Conservation (phyloP, 257 asterid species). For the Misopates orontium region DNA sequence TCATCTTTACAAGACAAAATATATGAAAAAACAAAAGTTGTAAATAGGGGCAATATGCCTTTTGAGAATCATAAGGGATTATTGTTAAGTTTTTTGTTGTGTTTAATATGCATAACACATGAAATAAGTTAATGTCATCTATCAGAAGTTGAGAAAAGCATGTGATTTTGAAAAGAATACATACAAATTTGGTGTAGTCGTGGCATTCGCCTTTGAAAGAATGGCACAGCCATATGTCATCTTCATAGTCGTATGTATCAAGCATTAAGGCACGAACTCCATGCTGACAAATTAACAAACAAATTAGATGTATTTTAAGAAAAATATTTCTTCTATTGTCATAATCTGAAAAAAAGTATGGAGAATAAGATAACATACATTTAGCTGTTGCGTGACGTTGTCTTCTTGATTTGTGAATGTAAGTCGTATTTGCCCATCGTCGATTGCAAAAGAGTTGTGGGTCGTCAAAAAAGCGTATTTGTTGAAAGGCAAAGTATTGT, state of each 20-base stretch:
- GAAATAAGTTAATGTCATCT: neutral
- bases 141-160: no score
- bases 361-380: constrained; percentile 34
- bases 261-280: constrained; percentile 94
- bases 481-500: constrained; percentile 75
- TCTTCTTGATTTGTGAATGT: constrained; percentile 81
- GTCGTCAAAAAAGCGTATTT: constrained; percentile 85
- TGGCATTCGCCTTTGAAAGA: constrained; percentile 77
- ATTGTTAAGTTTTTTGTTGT: no score
- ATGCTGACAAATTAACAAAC: constrained; percentile 39
- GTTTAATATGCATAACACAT: no score
- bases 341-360: no score
- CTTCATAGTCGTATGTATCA: constrained; percentile 74
- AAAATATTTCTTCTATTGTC: neutral
- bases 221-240: constrained; percentile 84
- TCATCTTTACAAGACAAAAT: no score
- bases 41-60: no score
- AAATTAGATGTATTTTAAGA: neutral
- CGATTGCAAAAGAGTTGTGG: constrained; percentile 74
- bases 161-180: constrained; percentile 1
- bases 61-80: no score
- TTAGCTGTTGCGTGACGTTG: constrained; percentile 64
- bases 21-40: no score
- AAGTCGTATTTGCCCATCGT: constrained; percentile 54
- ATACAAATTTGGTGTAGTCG: constrained; percentile 75